Percentiles rank a stretch among this genome's conserved stretches.
Evolutionary conservation across 306 rosid species (phyloP).

Genomic region (Argentina anserina): DNA sequence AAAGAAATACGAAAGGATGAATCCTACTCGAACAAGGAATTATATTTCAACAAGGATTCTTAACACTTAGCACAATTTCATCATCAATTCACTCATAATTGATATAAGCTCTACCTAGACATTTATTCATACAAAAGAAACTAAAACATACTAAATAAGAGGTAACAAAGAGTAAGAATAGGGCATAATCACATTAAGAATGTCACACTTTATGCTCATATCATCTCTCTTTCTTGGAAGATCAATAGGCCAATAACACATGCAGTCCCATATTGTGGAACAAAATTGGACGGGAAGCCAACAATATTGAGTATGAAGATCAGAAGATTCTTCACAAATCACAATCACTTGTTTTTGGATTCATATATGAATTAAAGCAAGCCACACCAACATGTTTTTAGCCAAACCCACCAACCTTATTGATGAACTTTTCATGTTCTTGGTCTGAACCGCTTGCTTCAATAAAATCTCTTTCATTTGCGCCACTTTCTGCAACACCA

Average conservation of each 20-base stretch:
- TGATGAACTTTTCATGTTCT: constrained; percentile 79
- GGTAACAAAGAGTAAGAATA: too few relatives aligned
- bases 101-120: too few relatives aligned
- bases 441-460: constrained; percentile 73
- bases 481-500: constrained; percentile 48
- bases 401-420: constrained; percentile 45
- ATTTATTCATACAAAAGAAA: too few relatives aligned
- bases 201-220: too few relatives aligned
- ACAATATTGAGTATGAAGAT: not conserved
- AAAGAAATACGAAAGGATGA: too few relatives aligned
- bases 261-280: not conserved
- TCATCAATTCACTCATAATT: too few relatives aligned
- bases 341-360: not conserved
- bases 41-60: too few relatives aligned
- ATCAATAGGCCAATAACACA: not conserved
- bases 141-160: too few relatives aligned
- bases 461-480: constrained; percentile 58
- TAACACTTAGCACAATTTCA: too few relatives aligned
- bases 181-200: too few relatives aligned
- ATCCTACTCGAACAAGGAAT: too few relatives aligned
- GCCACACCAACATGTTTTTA: constrained; percentile 4
- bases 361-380: too few relatives aligned
- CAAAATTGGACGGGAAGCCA: not conserved
- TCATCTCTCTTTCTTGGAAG: not conserved
- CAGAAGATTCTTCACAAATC: not conserved